Evolutionary conservation across 352 stramenopile genomes (phyloP).

Genomic region (Pythium rhizo-oryzae): DNA sequence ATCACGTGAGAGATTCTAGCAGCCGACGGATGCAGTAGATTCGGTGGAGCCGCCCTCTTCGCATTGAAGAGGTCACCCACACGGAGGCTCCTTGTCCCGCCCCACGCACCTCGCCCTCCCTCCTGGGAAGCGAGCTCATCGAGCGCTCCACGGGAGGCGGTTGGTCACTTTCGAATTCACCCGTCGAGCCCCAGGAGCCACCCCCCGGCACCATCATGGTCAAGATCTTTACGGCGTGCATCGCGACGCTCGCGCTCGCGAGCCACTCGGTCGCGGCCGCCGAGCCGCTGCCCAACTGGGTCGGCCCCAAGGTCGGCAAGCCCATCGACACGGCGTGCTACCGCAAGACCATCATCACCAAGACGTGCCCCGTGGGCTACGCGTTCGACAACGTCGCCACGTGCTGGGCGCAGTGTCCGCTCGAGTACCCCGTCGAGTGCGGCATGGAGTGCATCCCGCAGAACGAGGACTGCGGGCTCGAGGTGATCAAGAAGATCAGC

Average conservation of each 20-base stretch:
- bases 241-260: constrained; percentile 15
- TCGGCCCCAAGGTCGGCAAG: constrained; percentile 33
- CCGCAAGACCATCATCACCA: constrained; percentile 45
- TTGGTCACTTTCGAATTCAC: no score
- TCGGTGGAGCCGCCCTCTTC: no score
- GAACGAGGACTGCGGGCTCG: constrained; percentile 59
- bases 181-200: no score
- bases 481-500: constrained; percentile 53
- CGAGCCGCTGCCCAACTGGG: constrained; percentile 35
- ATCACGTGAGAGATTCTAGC: no score
- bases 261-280: constrained; percentile 15
- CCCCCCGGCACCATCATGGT: neutral
- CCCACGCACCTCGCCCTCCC: no score
- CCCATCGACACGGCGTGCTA: constrained; percentile 49
- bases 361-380: constrained; percentile 46
- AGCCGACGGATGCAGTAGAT: no score
- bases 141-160: no score
- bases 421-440: constrained; percentile 77
- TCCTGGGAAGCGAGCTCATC: no score
- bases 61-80: no score
- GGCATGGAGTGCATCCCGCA: constrained; percentile 69
- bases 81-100: no score
- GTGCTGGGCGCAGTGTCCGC: constrained; percentile 73
- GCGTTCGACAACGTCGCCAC: constrained; percentile 46
- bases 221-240: constrained; percentile 13